Percentiles rank a stretch among this genome's conserved stretches.
Conservation (phyloP, 192 early-diverging fungal species). For the Helicostylum pulchrum region DNA sequence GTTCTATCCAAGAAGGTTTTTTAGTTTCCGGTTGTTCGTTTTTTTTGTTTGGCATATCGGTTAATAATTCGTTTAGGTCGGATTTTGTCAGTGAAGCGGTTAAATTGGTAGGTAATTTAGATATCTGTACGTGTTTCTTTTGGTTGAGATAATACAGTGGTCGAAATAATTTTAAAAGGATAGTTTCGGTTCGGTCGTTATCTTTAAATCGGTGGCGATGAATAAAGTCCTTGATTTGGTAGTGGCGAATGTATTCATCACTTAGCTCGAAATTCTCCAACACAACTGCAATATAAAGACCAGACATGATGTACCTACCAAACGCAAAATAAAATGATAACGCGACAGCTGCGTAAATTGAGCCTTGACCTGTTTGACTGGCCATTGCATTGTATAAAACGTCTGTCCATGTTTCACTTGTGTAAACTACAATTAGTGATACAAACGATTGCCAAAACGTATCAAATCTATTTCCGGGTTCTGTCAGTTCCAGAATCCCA, state of each 20-base stretch:
- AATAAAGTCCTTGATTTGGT: conserved; percentile 33
- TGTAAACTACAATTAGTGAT: conserved; percentile 31
- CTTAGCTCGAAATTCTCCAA: conserved; percentile 58
- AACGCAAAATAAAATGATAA: conserved; percentile 45
- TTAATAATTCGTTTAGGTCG: conserved; percentile 1
- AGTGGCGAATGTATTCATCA: conserved; percentile 40
- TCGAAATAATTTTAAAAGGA: conserved; percentile 15
- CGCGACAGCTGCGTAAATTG: conserved; percentile 41
- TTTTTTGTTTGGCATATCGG: neutral
- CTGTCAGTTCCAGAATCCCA: conserved; percentile 1
- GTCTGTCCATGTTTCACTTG: conserved; percentile 36
- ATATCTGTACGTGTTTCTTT: conserved; percentile 10
- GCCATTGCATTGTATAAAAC: conserved; percentile 49
- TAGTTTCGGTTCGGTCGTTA: conserved; percentile 10
- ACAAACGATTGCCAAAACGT: conserved; percentile 35
- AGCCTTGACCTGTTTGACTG: conserved; percentile 33
- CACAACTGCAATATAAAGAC: conserved; percentile 56
- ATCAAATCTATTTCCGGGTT: conserved; percentile 24
- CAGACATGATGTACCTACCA: conserved; percentile 51
- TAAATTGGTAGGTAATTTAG: conserved; percentile 11
- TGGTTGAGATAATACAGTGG: conserved; percentile 12
- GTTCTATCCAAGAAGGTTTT: neutral
- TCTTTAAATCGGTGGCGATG: conserved; percentile 14
- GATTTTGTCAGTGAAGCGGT: conserved; percentile 2
- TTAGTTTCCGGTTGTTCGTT: neutral